Percentiles rank a stretch among this genome's conserved stretches.
Evolutionary conservation across 192 early-diverging fungal species (phyloP).

Genomic region (Backusella mclennaniae): DNA sequence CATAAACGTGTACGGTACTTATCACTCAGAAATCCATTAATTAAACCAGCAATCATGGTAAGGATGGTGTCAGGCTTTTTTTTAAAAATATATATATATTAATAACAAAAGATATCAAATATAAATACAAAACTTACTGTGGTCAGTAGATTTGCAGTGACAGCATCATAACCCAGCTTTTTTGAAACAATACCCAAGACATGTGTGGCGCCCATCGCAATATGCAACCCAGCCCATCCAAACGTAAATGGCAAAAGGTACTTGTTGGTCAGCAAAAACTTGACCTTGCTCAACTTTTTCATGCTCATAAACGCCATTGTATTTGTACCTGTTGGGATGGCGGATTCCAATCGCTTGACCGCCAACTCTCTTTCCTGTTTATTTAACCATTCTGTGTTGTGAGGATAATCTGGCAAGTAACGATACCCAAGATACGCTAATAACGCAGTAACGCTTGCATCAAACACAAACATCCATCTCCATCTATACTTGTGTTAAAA

Average conservation of each 20-base stretch:
- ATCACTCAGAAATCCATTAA: slow-evolving; percentile 36
- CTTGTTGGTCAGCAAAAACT: slow-evolving; percentile 14
- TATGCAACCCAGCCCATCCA: slow-evolving; percentile 33
- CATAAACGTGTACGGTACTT: slow-evolving; percentile 30
- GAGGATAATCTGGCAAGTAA: slow-evolving; percentile 37
- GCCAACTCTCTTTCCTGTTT: slow-evolving; percentile 17
- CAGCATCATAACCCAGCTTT: slow-evolving; percentile 36
- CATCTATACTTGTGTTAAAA: slow-evolving; percentile 11
- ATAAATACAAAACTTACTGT: slow-evolving; percentile 17
- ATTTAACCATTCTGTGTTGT: slow-evolving; percentile 31
- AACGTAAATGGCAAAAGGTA: slow-evolving; percentile 32
- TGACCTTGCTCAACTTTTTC: not conserved
- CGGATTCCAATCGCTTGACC: not conserved
- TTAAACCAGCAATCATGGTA: slow-evolving; percentile 28
- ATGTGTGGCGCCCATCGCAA: slow-evolving; percentile 26
- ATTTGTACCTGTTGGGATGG: not conserved
- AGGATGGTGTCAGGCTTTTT: slow-evolving; percentile 32
- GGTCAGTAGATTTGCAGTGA: slow-evolving; percentile 34
- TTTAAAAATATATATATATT: no score
- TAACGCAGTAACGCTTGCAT: slow-evolving; percentile 24
- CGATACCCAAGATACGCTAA: slow-evolving; percentile 21
- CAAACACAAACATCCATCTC: slow-evolving; percentile 41
- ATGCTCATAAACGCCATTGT: not conserved
- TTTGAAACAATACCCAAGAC: slow-evolving; percentile 36
- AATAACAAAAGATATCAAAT: not conserved